Evolutionary conservation across 306 rosid genomes (phyloP).

Genomic region (Cucumis hystrix): DNA sequence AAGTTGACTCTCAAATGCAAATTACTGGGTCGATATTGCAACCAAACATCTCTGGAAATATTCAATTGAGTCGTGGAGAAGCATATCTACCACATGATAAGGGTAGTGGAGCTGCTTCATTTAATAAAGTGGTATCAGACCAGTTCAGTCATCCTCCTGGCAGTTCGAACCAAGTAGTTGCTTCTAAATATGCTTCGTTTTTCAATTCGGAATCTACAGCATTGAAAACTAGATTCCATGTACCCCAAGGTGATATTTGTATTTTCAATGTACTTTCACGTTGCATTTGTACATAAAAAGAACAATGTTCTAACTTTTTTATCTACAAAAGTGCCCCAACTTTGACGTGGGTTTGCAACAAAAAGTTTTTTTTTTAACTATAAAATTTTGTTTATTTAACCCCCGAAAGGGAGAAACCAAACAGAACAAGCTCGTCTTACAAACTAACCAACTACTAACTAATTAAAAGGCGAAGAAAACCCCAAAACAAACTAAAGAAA

Average conservation of each 20-base stretch:
- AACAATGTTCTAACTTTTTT: no score
- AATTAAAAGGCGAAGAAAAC: no score
- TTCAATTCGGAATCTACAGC: slow-evolving; percentile 53
- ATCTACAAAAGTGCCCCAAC: no score
- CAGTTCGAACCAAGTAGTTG: slow-evolving; percentile 49
- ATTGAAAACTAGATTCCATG: slow-evolving; percentile 31
- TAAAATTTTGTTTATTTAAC: no score
- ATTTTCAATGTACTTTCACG: not conserved
- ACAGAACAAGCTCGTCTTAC: no score
- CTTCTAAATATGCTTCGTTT: slow-evolving; percentile 71
- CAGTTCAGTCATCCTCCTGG: slow-evolving; percentile 47
- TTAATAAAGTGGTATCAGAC: slow-evolving; percentile 54
- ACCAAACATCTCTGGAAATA: slow-evolving; percentile 76
- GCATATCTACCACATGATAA: slow-evolving; percentile 93
- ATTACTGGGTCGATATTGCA: slow-evolving; percentile 86
- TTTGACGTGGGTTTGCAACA: no score
- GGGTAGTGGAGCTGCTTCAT: slow-evolving; percentile 55
- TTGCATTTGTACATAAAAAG: no score
- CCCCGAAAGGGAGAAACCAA: no score
- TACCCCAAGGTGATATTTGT: slow-evolving; percentile 45
- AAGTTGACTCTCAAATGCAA: slow-evolving; percentile 92
- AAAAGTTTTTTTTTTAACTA: not conserved
- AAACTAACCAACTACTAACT: no score
- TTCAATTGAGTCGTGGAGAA: slow-evolving; percentile 88
- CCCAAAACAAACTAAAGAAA: not conserved